phyloP scores from a whole-genome alignment of 805 yeast genomes.

The Crinitomyces ghanaensis region DNA sequence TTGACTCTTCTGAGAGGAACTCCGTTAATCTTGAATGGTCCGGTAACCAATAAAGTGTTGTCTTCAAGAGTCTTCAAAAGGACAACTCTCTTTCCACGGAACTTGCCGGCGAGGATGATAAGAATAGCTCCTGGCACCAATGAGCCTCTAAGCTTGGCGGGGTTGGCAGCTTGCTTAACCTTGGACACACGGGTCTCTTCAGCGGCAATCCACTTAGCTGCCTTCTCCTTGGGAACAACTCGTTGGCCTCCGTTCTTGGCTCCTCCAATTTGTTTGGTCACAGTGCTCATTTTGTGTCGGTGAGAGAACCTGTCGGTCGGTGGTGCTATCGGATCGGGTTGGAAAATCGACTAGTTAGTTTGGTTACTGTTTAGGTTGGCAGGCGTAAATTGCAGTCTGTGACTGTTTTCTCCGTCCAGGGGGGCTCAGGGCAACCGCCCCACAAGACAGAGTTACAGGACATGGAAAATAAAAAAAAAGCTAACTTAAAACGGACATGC shows the following conservation, averaged over 20 bases:
- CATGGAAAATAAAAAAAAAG: too few species aligned
- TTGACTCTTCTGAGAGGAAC: slow-evolving; percentile 99
- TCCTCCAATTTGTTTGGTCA: slow-evolving; percentile 9
- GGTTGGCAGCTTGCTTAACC: slow-evolving; percentile 45
- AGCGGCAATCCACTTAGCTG: slow-evolving; percentile 68
- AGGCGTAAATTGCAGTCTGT: too few species aligned
- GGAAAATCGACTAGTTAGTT: too few species aligned
- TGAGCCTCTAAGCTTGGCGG: slow-evolving; percentile 91
- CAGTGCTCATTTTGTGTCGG: background rate
- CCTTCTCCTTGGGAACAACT: slow-evolving; percentile 32
- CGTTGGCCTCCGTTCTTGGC: slow-evolving; percentile 29
- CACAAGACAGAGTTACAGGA: too few species aligned
- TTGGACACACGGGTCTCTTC: slow-evolving; percentile 4
- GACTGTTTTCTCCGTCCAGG: too few species aligned
- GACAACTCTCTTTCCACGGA: slow-evolving; percentile 99
- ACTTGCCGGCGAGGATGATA: slow-evolving; percentile 96
- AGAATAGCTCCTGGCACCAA: slow-evolving; percentile 97
- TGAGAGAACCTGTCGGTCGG: slow-evolving; percentile 1
- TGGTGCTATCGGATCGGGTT: slow-evolving; percentile 2
- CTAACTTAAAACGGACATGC: too few species aligned
- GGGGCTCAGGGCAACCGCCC: too few species aligned
- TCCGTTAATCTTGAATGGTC: slow-evolving; percentile 99
- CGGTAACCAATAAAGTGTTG: slow-evolving; percentile 93
- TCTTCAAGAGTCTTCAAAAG: slow-evolving; percentile 94
- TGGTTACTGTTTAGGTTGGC: too few species aligned